A percentile compares a stretch with the other conserved stretches of the same genome.
phyloP scores from a whole-genome alignment of 495 filamentous ascomycete species.

The Platismatia glauca region DNA sequence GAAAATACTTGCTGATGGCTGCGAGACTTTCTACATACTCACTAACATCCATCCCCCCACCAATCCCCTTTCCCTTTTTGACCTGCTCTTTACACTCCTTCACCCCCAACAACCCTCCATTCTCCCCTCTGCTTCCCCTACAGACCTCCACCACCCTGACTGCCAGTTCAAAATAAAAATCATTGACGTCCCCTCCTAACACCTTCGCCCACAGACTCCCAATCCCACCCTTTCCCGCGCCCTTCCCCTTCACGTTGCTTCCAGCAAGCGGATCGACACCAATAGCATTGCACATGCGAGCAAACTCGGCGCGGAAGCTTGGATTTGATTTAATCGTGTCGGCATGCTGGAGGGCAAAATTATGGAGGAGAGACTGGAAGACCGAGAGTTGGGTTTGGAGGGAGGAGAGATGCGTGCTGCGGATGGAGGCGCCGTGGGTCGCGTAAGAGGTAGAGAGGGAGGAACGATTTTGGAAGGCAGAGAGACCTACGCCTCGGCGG shows the following conservation, averaged over 20 bases:
- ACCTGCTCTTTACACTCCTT: slow-evolving; percentile 69
- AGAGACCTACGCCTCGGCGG: slow-evolving; percentile 72
- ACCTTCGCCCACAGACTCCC: slow-evolving; percentile 88
- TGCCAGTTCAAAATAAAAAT: slow-evolving; percentile 96
- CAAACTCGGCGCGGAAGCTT: slow-evolving; percentile 90
- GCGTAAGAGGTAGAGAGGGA: slow-evolving; percentile 79
- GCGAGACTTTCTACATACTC: slow-evolving; percentile 35
- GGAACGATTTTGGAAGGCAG: slow-evolving; percentile 76
- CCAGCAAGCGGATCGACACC: slow-evolving; percentile 87
- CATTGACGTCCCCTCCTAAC: slow-evolving; percentile 81
- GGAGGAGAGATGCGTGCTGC: slow-evolving; percentile 67
- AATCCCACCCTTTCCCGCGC: slow-evolving; percentile 26
- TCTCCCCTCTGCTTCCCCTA: slow-evolving; percentile 75
- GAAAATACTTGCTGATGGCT: not conserved
- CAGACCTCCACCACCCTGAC: slow-evolving; percentile 92
- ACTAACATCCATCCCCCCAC: slow-evolving; percentile 65
- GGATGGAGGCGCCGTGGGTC: slow-evolving; percentile 75
- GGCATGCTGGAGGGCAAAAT: slow-evolving; percentile 87
- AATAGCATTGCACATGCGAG: slow-evolving; percentile 95
- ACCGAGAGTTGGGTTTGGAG: slow-evolving; percentile 88
- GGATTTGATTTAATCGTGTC: slow-evolving; percentile 94
- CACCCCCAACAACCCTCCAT: slow-evolving; percentile 84
- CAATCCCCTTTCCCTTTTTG: slow-evolving; percentile 58
- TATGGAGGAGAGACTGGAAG: slow-evolving; percentile 87
- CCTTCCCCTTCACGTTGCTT: slow-evolving; percentile 49